Percentiles rank a stretch among this genome's conserved stretches.
Evolutionary conservation across 2,329 filamentous ascomycete genomes (phyloP).

Genomic region (Exophiala spinifera): DNA sequence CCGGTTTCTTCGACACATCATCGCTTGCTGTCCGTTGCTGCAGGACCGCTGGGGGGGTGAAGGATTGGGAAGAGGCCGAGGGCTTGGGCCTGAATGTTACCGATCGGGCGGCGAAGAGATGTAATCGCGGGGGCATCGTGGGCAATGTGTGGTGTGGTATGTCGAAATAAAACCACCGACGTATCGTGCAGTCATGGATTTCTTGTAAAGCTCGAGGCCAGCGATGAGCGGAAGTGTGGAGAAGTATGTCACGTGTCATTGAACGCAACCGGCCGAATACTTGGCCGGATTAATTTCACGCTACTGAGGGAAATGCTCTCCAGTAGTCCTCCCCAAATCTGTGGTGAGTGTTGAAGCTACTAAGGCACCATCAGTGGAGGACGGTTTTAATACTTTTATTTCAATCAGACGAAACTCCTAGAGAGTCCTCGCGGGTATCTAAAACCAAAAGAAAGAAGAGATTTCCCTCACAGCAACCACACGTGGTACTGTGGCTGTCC

Average conservation of each 20-base stretch:
- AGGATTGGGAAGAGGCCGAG: slow-evolving; percentile 22
- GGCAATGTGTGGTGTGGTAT: neutral
- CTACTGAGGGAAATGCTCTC: too few species aligned
- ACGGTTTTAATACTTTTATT: too few species aligned
- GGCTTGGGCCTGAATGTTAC: slow-evolving; percentile 27
- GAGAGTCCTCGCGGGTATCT: neutral
- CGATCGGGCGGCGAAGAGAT: slow-evolving; percentile 42
- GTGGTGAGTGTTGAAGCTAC: too few species aligned
- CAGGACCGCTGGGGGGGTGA: slow-evolving; percentile 26
- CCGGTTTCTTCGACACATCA: slow-evolving; percentile 30
- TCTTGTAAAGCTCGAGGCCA: neutral
- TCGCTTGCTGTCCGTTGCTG: slow-evolving; percentile 30
- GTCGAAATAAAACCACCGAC: neutral
- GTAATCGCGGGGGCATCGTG: slow-evolving; percentile 56
- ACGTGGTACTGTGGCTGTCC: too few species aligned
- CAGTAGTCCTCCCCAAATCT: too few species aligned
- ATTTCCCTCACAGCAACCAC: neutral
- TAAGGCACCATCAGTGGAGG: too few species aligned
- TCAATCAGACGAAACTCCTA: neutral
- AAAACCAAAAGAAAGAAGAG: neutral
- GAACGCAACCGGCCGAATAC: too few species aligned
- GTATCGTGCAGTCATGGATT: slow-evolving; percentile 1
- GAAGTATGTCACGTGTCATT: too few species aligned
- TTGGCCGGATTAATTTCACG: too few species aligned
- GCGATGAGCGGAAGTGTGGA: neutral